phyloP scores from a whole-genome alignment of 306 rosid species.

The Acacia confusa region DNA sequence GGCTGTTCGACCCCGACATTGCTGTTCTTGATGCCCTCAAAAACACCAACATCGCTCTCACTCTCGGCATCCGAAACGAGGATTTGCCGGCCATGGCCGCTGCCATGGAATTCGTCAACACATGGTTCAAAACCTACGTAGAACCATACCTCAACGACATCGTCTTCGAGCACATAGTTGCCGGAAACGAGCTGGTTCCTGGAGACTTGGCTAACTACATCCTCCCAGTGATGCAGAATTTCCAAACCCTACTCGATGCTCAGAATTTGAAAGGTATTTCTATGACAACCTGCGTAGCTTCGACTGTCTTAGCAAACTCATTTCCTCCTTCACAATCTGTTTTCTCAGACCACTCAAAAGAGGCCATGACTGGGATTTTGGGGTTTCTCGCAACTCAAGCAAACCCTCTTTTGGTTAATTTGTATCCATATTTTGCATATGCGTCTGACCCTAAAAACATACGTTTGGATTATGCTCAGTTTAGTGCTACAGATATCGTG shows the following conservation, averaged over 20 bases:
- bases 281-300: slow-evolving; percentile 36
- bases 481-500: neutral
- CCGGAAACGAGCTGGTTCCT: neutral
- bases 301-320: neutral
- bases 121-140: slow-evolving; percentile 33
- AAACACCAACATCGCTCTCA: neutral
- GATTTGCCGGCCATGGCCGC: slow-evolving; percentile 15
- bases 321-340: slow-evolving; percentile 34
- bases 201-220: neutral
- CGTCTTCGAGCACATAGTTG: neutral
- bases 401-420: slow-evolving; percentile 40
- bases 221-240: slow-evolving; percentile 22
- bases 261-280: neutral
- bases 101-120: neutral
- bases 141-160: slow-evolving; percentile 23
- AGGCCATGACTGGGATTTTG: slow-evolving; percentile 11
- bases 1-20: slow-evolving; percentile 27
- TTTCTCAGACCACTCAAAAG: neutral
- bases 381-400: neutral
- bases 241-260: neutral
- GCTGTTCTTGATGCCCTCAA: slow-evolving; percentile 22
- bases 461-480: neutral
- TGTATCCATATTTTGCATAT: slow-evolving; percentile 45
- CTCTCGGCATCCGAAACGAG: slow-evolving; percentile 28
- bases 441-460: slow-evolving; percentile 21